These are phyloP conservation scores for Iris pallida DNA, from an alignment of 116 monocot genomes.

Conservation along the genomic window DNA sequence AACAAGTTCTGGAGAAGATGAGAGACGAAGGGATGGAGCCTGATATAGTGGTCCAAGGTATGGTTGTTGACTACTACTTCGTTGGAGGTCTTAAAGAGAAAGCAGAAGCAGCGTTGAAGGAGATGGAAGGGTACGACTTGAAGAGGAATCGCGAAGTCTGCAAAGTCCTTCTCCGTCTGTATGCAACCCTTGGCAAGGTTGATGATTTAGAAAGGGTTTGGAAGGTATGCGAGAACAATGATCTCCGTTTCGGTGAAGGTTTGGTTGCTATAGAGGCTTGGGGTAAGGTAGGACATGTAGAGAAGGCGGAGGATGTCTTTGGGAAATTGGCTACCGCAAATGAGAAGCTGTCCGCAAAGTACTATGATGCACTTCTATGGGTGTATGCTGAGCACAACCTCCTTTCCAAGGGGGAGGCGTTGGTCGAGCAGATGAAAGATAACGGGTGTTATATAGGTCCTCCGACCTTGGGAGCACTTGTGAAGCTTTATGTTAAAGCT, in stretches of 20 bases:
- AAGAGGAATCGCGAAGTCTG: slow-evolving; percentile 27
- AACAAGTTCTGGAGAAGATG: slow-evolving; percentile 56
- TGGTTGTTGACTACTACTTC: slow-evolving; percentile 49
- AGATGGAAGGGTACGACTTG: slow-evolving; percentile 54
- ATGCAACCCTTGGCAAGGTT: slow-evolving; percentile 46
- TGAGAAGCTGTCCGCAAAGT: slow-evolving; percentile 33
- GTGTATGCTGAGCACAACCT: slow-evolving; percentile 62
- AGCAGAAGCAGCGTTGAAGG: slow-evolving; percentile 39
- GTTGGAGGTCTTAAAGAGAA: slow-evolving; percentile 46
- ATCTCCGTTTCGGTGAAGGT: slow-evolving; percentile 32
- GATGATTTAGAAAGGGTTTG: slow-evolving; percentile 72
- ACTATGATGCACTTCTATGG: slow-evolving; percentile 38
- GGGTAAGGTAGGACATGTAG: slow-evolving; percentile 54
- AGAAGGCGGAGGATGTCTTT: slow-evolving; percentile 53
- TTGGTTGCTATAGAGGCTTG: slow-evolving; percentile 55
- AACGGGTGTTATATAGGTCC: slow-evolving; percentile 35
- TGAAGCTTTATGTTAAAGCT: slow-evolving; percentile 42
- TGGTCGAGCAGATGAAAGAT: slow-evolving; percentile 47
- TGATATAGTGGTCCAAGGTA: slow-evolving; percentile 18
- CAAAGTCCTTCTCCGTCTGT: slow-evolving; percentile 45
- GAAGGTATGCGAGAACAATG: slow-evolving; percentile 39
- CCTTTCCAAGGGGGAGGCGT: slow-evolving; percentile 47
- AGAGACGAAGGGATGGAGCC: slow-evolving; percentile 42
- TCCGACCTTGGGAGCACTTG: slow-evolving; percentile 53
- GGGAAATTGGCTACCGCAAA: slow-evolving; percentile 27